Evolutionary conservation across 306 rosid genomes (phyloP).

Genomic region (Datisca glomerata): DNA sequence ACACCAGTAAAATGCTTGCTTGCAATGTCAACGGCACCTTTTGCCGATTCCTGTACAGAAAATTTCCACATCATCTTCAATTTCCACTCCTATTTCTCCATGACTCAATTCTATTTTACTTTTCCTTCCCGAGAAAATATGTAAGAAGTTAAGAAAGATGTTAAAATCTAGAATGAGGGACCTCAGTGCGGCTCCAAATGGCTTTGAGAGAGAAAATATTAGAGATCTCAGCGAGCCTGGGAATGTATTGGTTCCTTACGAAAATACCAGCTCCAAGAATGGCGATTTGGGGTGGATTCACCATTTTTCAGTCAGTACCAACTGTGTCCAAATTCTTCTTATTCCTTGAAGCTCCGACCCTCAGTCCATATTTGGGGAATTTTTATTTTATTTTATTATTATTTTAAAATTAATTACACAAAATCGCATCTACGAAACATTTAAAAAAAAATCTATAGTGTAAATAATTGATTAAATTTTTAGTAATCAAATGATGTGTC

Average conservation of each 20-base stretch:
- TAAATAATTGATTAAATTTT: too few species aligned
- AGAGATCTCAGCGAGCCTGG: conserved; percentile 73
- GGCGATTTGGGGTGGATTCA: conserved; percentile 44
- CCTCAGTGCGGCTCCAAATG: conserved; percentile 95
- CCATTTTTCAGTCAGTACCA: conserved; percentile 34
- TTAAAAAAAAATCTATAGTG: too few species aligned
- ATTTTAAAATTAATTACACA: too few species aligned
- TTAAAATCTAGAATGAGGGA: background rate
- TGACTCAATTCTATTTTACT: too few species aligned
- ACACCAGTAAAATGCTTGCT: conserved; percentile 35
- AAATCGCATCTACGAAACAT: too few species aligned
- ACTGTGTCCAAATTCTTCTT: too few species aligned
- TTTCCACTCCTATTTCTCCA: background rate
- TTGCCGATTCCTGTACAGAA: conserved; percentile 50
- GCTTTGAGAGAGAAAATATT: conserved; percentile 48
- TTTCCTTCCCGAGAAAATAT: too few species aligned
- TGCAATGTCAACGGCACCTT: conserved; percentile 54
- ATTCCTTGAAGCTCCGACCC: too few species aligned
- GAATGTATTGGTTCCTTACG: conserved; percentile 72
- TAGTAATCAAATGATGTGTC: too few species aligned
- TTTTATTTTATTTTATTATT: too few species aligned
- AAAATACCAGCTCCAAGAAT: conserved; percentile 86
- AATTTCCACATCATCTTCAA: background rate
- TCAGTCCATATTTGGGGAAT: too few species aligned
- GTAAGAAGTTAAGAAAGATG: too few species aligned